Conservation (phyloP, 2,329 filamentous ascomycete species). For the Scedosporium apiospermum region DNA sequence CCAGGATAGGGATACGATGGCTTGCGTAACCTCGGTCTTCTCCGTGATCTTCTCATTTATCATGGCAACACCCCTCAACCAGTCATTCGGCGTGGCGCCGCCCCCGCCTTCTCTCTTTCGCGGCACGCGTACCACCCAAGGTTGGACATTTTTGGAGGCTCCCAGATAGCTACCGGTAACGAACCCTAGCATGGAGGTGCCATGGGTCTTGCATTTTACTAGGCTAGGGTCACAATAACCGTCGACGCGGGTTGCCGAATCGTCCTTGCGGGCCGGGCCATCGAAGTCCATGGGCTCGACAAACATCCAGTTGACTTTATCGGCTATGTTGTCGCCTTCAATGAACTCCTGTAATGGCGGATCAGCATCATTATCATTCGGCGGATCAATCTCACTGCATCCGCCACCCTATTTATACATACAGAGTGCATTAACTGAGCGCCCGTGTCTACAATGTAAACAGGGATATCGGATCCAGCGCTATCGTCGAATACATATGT, state of each 20-base stretch:
- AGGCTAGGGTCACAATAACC: neutral
- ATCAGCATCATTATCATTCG: neutral
- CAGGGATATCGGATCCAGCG: neutral
- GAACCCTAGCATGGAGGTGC: slow-evolving; percentile 1
- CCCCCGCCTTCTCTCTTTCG: neutral
- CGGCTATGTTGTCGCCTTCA: neutral
- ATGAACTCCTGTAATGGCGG: neutral
- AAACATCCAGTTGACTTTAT: neutral
- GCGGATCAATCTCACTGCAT: neutral
- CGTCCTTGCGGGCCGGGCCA: neutral
- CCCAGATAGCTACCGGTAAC: neutral
- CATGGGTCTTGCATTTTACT: neutral
- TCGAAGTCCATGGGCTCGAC: neutral
- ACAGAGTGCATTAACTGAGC: neutral
- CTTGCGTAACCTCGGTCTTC: neutral
- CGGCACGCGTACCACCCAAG: neutral
- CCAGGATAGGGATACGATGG: neutral
- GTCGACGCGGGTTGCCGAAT: neutral
- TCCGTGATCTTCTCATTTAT: neutral
- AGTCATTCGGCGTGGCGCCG: neutral
- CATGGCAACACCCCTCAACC: neutral
- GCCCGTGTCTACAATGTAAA: neutral
- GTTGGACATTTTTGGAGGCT: neutral
- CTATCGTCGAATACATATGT: neutral
- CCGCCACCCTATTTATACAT: neutral